Conservation (phyloP, 2,329 filamentous ascomycete species). For the Cladosporium colombiae region DNA sequence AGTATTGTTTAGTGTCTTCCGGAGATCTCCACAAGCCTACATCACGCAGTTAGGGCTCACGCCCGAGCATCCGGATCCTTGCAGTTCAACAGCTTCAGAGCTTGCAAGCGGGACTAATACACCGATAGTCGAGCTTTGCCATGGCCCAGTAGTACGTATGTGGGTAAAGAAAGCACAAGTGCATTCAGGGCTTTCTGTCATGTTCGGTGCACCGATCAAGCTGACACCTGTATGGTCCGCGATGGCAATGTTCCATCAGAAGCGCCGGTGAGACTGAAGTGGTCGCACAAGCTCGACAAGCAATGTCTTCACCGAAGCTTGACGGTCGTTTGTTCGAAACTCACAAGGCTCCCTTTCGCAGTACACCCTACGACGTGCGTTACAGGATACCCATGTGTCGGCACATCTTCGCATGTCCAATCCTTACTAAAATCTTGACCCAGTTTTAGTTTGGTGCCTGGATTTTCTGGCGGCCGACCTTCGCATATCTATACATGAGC, state of each 20-base stretch:
- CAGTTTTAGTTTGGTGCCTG: background rate
- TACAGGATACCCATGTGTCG: background rate
- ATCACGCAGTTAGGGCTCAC: background rate
- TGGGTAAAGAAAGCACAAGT: background rate
- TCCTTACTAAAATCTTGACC: background rate
- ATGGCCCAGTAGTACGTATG: background rate
- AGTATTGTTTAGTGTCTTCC: background rate
- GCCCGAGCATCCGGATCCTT: background rate
- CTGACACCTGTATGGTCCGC: background rate
- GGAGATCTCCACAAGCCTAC: constrained; percentile 1
- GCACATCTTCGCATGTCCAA: background rate
- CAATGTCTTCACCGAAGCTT: background rate
- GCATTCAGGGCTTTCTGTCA: background rate
- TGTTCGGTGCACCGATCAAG: background rate
- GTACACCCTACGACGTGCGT: background rate
- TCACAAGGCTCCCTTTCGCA: background rate
- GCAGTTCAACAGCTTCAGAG: background rate
- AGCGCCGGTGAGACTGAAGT: background rate
- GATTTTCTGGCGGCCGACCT: background rate
- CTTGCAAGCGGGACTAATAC: background rate
- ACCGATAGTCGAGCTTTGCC: background rate
- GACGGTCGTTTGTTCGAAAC: background rate
- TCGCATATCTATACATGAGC: background rate
- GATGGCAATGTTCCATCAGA: background rate
- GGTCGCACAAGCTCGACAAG: background rate